Base-by-base conservation (phyloP, 352 stramenopile genomes). In the Phytophthora sp. region DNA sequence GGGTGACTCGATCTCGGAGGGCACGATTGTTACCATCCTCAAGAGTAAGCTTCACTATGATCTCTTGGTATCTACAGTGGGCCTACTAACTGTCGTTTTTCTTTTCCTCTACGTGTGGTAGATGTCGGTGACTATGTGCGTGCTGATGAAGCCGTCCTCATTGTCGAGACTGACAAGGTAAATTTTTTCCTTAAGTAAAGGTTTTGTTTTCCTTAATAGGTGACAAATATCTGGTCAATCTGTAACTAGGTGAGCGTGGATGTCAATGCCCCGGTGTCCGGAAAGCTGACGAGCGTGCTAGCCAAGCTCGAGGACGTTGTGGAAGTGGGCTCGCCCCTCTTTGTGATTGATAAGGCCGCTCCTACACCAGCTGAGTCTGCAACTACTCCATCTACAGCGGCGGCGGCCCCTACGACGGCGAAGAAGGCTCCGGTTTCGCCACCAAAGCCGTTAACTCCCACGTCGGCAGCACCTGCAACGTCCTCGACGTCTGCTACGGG, bases 161-260 rank as follows among this genome's bases (percentile, higher is more conserved):
- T 99, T 47, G 84, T 99, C 0, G 98, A 99, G 83, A 99, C 98
- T 0, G 98, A 99, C 79, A 99, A 99, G 82, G 96, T 99, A 5
- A 63, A 70, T 3, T 7, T 26, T 49, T 9, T n/a, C 7, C 18
- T 42, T 5, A 39, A 36, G 13, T 24, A 46, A 45, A 26, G 41
- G 12, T 41, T 29, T 23, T 20, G n/a, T 30, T 16, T 38, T 49
- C 16, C 13, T n/a, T n/a, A n/a, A n/a, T n/a, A n/a, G n/a, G n/a
- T n/a, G n/a, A 60, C 15, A 30, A 29, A 23, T 15, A 18, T 24
- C n/a, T 5, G 38, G 5, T 53, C 13, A 45, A 23, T 12, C 5
- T 45, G 4, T 41, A 36, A 26, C 15, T 18, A 89, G 80, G 83
- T 97, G 24, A 97, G 88, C 69, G 87, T 98, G 31, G 92, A 98